phyloP scores from a whole-genome alignment of 352 stramenopile species.

The Halophytophthora polymorphica region DNA sequence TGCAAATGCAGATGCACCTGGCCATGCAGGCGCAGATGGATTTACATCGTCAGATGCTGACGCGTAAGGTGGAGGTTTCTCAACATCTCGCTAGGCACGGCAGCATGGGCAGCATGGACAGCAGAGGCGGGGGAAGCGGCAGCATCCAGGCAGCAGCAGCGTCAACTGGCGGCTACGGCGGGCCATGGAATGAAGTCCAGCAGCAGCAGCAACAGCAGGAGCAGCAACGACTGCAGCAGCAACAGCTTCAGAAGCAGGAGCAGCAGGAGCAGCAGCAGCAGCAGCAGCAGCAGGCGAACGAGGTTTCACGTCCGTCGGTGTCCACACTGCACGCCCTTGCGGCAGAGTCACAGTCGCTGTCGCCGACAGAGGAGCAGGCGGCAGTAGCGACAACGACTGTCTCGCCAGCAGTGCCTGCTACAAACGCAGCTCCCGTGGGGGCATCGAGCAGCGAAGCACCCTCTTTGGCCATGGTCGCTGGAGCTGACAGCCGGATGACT shows the following conservation, averaged over 20 bases:
- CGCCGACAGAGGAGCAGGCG: conserved; percentile 12
- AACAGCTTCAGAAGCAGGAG: conserved; percentile 25
- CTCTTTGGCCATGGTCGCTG: conserved; percentile 8
- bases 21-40: conserved; percentile 89
- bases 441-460: conserved; percentile 4
- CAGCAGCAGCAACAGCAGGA: conserved; percentile 12
- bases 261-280: conserved; percentile 23
- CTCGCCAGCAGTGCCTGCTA: not conserved
- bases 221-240: conserved; percentile 10
- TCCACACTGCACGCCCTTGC: conserved; percentile 11
- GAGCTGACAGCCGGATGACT: conserved; percentile 1
- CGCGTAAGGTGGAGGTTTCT: conserved; percentile 79
- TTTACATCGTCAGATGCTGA: conserved; percentile 85
- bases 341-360: conserved; percentile 15
- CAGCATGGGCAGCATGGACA: conserved; percentile 23
- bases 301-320: conserved; percentile 18
- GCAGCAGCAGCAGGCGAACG: conserved; percentile 18
- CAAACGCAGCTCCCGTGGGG: conserved; percentile 1
- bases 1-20: conserved; percentile 84
- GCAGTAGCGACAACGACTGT: conserved; percentile 5
- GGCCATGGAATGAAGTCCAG: conserved; percentile 6
- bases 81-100: conserved; percentile 45
- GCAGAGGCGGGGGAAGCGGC: conserved; percentile 1
- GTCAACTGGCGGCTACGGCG: too few relatives aligned
- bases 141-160: not conserved